Conservation (phyloP, 306 rosid species). For the Sphenostylis stenocarpa region DNA sequence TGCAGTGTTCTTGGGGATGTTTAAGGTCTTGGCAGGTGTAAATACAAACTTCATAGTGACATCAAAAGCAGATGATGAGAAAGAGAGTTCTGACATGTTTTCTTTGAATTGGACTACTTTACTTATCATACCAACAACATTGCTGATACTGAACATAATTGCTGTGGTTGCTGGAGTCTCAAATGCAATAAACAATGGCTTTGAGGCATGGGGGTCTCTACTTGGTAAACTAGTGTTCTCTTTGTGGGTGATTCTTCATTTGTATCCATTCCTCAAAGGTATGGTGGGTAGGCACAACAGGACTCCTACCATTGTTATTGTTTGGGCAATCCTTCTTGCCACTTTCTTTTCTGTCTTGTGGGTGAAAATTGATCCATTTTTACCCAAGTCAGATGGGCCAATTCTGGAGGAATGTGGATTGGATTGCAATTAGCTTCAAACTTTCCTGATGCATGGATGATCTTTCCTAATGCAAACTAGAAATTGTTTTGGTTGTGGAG, state of each 20-base stretch:
- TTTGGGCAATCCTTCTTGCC: slow-evolving; percentile 73
- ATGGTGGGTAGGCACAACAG: slow-evolving; percentile 58
- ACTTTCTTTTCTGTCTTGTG: slow-evolving; percentile 68
- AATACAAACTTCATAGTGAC: slow-evolving; percentile 56
- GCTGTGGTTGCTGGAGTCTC: slow-evolving; percentile 69
- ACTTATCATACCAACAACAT: slow-evolving; percentile 73
- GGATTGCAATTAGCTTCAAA: slow-evolving; percentile 59
- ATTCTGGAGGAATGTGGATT: slow-evolving; percentile 70
- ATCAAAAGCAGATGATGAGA: slow-evolving; percentile 39
- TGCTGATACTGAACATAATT: slow-evolving; percentile 57
- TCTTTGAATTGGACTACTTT: slow-evolving; percentile 61
- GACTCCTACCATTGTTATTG: slow-evolving; percentile 75
- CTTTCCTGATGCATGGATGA: neutral
- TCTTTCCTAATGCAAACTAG: no score
- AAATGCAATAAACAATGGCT: slow-evolving; percentile 60
- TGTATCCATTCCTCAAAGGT: slow-evolving; percentile 72
- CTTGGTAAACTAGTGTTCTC: slow-evolving; percentile 68
- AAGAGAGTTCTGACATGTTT: slow-evolving; percentile 32
- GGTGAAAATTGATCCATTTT: slow-evolving; percentile 69
- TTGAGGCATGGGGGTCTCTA: slow-evolving; percentile 65
- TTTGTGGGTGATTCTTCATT: slow-evolving; percentile 67
- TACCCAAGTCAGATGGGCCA: slow-evolving; percentile 52
- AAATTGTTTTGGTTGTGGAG: neutral
- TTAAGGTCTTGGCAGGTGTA: slow-evolving; percentile 61
- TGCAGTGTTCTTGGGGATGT: slow-evolving; percentile 61